Base-by-base conservation (phyloP, 1,139 yeast genomes). In the Yamadazyma aaseri region DNA sequence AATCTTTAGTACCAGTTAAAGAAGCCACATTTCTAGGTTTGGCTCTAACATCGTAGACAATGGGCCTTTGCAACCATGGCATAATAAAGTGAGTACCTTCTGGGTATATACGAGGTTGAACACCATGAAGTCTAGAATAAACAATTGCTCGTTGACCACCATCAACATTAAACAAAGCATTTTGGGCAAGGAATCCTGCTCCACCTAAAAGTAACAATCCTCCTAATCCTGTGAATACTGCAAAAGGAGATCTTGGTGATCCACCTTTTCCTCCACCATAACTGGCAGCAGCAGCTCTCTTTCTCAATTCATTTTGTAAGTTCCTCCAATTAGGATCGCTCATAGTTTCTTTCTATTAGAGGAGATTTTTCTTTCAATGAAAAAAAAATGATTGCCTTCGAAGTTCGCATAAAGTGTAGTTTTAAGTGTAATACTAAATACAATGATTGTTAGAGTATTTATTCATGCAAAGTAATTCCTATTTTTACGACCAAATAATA, bases 61-160 rank as follows among this genome's bases (percentile, higher is more conserved):
- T 73, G 27, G 98, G 97, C 38, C 90, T 83, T 63, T 92, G 97
- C 44, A 94, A 66, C 94, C 97, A 90, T 27, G 99, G 99, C 45
- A 92, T 64, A 36, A 89, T 81, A 47, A 92, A 73, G 61, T 92
- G 99, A 3, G 98, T 92, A 49, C 99, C 99, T 71, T 92, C 99
- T 31, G 79, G 79, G 58, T 82, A 87, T 45, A 92, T 87, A 41
- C 71, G 73, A n/a, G 90, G 80, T 55, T 81, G 86, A 34, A 92
- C 81, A 58, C 99, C 99, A 33, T 79, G 76, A 29, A 89, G 39
- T 57, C 99, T 81, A 22, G 95, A 87, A 62, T 92, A 92, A 27
- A 92, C 76, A 52, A 92, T 89, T 18, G 97, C 99, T 58, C 99
- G 76, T 63, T 92, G 97, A 63, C 99, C 99, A 77, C 99, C 99